Evolutionary conservation across 2,329 filamentous ascomycete species (phyloP).

Genomic region (Seiridium cupressi): DNA sequence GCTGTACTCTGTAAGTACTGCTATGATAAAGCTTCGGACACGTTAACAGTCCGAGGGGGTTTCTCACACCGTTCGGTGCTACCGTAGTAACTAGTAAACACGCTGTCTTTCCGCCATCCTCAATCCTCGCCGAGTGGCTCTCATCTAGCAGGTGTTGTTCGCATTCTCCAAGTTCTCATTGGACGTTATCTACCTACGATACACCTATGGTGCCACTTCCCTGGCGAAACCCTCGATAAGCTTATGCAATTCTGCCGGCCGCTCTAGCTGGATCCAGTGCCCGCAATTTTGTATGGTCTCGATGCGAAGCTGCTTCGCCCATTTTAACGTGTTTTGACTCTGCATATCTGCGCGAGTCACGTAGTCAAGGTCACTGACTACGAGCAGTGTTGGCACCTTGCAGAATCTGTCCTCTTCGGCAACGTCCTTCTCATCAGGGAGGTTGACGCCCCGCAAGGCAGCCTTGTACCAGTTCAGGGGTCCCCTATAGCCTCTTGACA

Average conservation of each 20-base stretch:
- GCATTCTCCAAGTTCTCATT: no score
- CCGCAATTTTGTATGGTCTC: neutral
- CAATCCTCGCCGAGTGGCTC: no score
- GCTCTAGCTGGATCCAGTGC: conserved; percentile 5
- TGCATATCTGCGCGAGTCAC: conserved; percentile 10
- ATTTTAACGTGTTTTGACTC: conserved; percentile 5
- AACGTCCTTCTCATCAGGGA: conserved; percentile 5
- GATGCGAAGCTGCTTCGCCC: conserved; percentile 7
- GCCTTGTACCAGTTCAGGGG: conserved; percentile 12
- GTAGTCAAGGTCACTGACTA: conserved; percentile 10
- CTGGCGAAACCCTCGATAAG: conserved; percentile 2
- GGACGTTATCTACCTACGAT: no score
- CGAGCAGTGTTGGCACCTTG: conserved; percentile 6
- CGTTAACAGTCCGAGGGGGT: no score
- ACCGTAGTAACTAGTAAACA: no score
- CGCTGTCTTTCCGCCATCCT: no score
- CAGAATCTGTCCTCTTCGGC: conserved; percentile 3
- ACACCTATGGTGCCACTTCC: neutral
- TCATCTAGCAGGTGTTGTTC: no score
- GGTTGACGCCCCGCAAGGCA: conserved; percentile 8
- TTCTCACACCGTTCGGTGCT: no score
- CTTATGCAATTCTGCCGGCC: neutral
- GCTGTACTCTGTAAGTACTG: no score
- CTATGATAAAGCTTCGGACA: no score
- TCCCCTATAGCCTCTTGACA: conserved; percentile 3